Percentiles rank a stretch among this genome's conserved stretches.
phyloP scores from a whole-genome alignment of 202 grass and related monocot species.

The Brachypodium distachyon region DNA sequence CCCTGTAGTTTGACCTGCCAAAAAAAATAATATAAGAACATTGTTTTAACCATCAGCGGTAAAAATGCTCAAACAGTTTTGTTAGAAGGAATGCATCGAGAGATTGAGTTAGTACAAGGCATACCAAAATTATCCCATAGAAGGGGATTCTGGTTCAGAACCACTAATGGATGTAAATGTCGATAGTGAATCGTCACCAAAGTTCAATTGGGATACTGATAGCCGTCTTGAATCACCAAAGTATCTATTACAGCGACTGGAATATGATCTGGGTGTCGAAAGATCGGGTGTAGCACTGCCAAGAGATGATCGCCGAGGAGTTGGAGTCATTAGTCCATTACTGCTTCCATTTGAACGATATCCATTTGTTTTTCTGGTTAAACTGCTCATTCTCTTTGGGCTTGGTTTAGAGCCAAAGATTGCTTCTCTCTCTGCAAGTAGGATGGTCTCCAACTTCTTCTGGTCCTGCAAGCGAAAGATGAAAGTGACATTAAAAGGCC shows the following conservation, averaged over 20 bases:
- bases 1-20: conserved; percentile 22
- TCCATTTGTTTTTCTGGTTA: conserved; percentile 61
- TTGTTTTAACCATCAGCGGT: not conserved
- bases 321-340: conserved; percentile 72
- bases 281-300: conserved; percentile 76
- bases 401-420: conserved; percentile 64
- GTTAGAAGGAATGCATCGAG: not conserved
- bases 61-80: not conserved
- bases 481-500: not conserved
- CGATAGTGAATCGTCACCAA: conserved; percentile 72
- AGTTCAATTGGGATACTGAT: conserved; percentile 66
- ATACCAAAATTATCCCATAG: conserved; percentile 26
- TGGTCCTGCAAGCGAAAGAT: conserved; percentile 53
- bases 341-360: conserved; percentile 36
- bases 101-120: conserved; percentile 23
- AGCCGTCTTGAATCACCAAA: conserved; percentile 61
- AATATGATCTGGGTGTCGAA: conserved; percentile 77
- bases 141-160: conserved; percentile 84
- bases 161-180: conserved; percentile 95
- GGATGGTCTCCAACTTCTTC: conserved; percentile 83
- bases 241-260: conserved; percentile 60
- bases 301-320: conserved; percentile 49
- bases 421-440: conserved; percentile 65
- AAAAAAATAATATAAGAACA: not conserved
- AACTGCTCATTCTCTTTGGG: conserved; percentile 52